Base-by-base conservation (phyloP, 305 asterid genomes). In the Petunia hybrid region DNA sequence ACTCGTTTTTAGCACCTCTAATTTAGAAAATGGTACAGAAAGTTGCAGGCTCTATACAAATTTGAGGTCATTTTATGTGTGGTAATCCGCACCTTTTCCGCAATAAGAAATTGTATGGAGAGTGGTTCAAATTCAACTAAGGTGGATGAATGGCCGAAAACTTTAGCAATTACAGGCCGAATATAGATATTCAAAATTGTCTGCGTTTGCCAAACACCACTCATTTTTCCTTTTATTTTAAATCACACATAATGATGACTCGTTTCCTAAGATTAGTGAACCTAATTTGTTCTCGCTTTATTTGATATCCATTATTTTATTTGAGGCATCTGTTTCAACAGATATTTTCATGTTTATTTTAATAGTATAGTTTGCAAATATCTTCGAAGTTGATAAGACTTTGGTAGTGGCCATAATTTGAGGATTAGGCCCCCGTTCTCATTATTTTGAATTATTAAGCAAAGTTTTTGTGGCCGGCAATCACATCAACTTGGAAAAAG, bases 381-480 rank as follows among this genome's bases (percentile, higher is more conserved):
- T 84, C 85, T 81, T 22, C n/a, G 65, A 51, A 39, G 6, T 76
- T 57, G 63, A 14, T 36, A 55, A 16, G 56, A 80, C 46, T 36
- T 64, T 48, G 73, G 35, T 38, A 2, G 51, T 36, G 3, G 40
- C 56, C 22, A 42, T 36, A 36, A 59, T 46, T 78, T 42, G 45
- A 8, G 48, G 74, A 40, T 48, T 63, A 39, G 22, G 78, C 16
- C 13, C 5, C 13, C 66, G 38, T 48, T 48, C 43, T 39, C 62
- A 31, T 8, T 6, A 48, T 62, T 46, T 56, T 59, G 38, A 78
- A 80, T 84, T 48, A 84, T 63, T 82, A 78, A 65, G 83, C 38
- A 51, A 62, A 13, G 67, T 65, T 59, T 6, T 62, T 76, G 55
- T 77, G 86, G 88, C 86, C 76, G 82, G 84, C 88, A 71, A 62